phyloP scores from a whole-genome alignment of 2,329 filamentous ascomycete species.

The Colletotrichum sp. region DNA sequence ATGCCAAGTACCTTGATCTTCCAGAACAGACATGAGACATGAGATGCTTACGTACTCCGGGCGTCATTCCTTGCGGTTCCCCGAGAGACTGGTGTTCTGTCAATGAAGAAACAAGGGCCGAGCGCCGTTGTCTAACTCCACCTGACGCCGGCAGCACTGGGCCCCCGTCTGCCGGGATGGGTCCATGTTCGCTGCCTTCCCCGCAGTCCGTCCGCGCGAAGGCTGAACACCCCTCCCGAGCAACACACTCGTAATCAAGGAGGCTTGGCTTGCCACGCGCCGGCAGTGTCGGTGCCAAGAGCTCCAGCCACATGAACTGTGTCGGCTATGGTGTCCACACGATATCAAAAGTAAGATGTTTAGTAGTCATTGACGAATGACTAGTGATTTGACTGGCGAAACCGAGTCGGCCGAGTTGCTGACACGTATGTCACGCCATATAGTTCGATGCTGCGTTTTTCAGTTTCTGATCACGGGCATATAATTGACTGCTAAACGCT shows the following conservation, averaged over 20 bases:
- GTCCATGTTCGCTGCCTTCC: not conserved
- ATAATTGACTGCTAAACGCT: not conserved
- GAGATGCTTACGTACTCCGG: not conserved
- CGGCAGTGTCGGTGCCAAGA: not conserved
- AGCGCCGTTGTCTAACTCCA: not conserved
- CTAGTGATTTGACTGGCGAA: not conserved
- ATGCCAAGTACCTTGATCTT: not conserved
- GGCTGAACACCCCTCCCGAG: not conserved
- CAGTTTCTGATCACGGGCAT: constrained; percentile 14
- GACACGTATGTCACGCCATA: not conserved
- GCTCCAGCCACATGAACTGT: not conserved
- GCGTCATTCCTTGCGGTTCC: not conserved
- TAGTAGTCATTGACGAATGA: not conserved
- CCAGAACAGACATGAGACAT: not conserved
- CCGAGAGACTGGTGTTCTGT: not conserved
- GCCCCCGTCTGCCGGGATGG: not conserved
- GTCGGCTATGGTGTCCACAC: not conserved
- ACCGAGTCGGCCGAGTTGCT: not conserved
- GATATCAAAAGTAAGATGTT: not conserved
- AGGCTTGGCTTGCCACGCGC: not conserved
- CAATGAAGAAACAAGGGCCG: constrained; percentile 1
- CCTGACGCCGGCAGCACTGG: constrained; percentile 1
- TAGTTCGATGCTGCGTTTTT: not conserved
- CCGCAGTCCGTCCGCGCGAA: constrained; percentile 3
- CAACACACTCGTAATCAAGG: not conserved